These are phyloP conservation scores for Nicotiana undulata DNA, from an alignment of 257 asterid genomes.

Conservation along the genomic window DNA sequence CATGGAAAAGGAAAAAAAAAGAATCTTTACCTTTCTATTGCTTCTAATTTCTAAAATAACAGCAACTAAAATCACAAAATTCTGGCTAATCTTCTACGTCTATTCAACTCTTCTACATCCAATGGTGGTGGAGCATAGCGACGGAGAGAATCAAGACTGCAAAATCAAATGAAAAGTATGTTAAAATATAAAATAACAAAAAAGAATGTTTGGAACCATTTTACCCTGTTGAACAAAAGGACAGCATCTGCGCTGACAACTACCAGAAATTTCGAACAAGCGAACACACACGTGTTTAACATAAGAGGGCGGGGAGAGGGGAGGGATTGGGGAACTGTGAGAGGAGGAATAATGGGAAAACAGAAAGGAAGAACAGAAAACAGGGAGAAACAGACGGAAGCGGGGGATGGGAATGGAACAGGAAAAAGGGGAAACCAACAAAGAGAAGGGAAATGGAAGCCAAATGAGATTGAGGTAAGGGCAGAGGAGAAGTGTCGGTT, in stretches of 20 bases:
- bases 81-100: not conserved
- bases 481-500: not conserved
- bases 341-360: not conserved
- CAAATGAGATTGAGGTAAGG: not conserved
- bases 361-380: not conserved
- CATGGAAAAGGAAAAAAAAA: not conserved
- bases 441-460: not conserved
- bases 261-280: not conserved
- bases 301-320: not conserved
- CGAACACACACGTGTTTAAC: not conserved
- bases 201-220: not conserved
- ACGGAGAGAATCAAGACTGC: constrained; percentile 41
- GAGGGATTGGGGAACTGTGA: not conserved
- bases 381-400: not conserved
- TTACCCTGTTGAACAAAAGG: not conserved
- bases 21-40: not conserved
- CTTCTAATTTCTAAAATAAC: not conserved
- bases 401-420: not conserved
- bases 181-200: not conserved
- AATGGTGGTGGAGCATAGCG: not conserved
- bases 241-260: not conserved
- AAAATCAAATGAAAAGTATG: constrained; percentile 2
- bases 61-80: not conserved
- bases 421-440: not conserved
- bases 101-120: not conserved